Evolutionary conservation across 2,329 filamentous ascomycete species (phyloP), one percentile per base, ranked within the genome.

Genomic region (Aureobasidium musti): DNA sequence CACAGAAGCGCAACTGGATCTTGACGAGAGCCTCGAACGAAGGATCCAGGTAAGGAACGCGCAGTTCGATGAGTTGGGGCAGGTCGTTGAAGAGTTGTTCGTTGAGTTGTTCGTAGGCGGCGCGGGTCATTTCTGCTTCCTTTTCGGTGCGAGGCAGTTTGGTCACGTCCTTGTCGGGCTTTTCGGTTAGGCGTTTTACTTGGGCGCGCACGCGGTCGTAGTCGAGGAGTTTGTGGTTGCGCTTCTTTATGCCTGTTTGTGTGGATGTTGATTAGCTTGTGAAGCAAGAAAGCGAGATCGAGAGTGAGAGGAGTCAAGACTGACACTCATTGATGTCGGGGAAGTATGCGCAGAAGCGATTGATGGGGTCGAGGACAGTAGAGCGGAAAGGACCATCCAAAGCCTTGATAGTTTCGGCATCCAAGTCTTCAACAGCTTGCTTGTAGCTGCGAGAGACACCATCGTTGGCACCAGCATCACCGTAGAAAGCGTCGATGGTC

Each of bases 401-500:
- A 7, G 95, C 95, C 79, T 99, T 99, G 80, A 99, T 97, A 0
- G 95, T 99, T 79, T 99, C 96, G 63, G 95, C 91, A 77, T 99
- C 96, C 57, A 99, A 85, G 77, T 99, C 95, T 77, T 97, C 95
- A 23, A 99, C 96, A 10, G 95, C 95, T 78, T 98, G 93, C 80
- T 98, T 99, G 82, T 99, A 99, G 77, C 91, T 96, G 77, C 94
- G 87, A 79, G 91, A 96, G 67, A 99, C 95, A 66, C 95, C 95
- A 77, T 99, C 96, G 74, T 89, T 91, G 60, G 95, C 92, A 61
- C 96, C 96, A 1, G 93, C 89, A 77, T 99, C 95, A 66, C 95
- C 95, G 81, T 99, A 99, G 79, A 99, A 99, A 47, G 95, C 95
- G 80, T 99, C 95, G 79, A 99, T 99, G 23, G 95, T 99, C 79